Percentiles rank a stretch among this genome's conserved stretches.
Evolutionary conservation across 2,329 filamentous ascomycete species (phyloP).

Genomic region (Aspergillus sp.): DNA sequence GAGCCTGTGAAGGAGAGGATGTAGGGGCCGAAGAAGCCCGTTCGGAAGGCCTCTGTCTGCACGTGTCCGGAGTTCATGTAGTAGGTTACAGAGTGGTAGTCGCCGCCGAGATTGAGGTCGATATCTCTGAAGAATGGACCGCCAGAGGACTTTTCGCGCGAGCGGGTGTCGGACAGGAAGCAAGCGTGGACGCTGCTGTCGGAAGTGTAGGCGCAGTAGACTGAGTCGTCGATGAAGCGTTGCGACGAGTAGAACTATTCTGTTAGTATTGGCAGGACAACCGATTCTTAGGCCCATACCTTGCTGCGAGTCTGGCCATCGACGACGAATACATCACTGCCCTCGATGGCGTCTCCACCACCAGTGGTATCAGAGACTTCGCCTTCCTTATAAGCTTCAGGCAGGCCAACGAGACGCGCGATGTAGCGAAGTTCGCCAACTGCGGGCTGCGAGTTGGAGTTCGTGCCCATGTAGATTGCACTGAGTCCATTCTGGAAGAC

Average conservation of each 20-base stretch:
- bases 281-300: not conserved
- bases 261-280: too few relatives aligned
- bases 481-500: conserved; percentile 2
- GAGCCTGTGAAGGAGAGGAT: not conserved
- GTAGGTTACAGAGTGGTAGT: conserved; percentile 3
- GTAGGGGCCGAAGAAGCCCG: conserved; percentile 6
- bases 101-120: not conserved
- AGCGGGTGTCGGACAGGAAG: conserved; percentile 1
- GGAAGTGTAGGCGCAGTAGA: not conserved
- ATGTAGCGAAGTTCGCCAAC: conserved; percentile 9
- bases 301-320: conserved; percentile 1
- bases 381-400: conserved; percentile 1
- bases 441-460: not conserved
- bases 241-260: conserved; percentile 6
- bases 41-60: conserved; percentile 3
- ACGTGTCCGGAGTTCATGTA: conserved; percentile 11
- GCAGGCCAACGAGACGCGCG: not conserved
- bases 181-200: conserved; percentile 1
- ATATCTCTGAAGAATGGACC: conserved; percentile 8
- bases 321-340: conserved; percentile 4
- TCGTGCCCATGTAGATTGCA: conserved; percentile 7
- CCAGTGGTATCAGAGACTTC: not conserved
- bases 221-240: conserved; percentile 7
- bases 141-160: conserved; percentile 7
- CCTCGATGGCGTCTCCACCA: not conserved